These are phyloP conservation scores for Hyphopichia wangnamkhiaoensis DNA, from an alignment of 1,139 yeast species.

Conservation along the genomic window DNA sequence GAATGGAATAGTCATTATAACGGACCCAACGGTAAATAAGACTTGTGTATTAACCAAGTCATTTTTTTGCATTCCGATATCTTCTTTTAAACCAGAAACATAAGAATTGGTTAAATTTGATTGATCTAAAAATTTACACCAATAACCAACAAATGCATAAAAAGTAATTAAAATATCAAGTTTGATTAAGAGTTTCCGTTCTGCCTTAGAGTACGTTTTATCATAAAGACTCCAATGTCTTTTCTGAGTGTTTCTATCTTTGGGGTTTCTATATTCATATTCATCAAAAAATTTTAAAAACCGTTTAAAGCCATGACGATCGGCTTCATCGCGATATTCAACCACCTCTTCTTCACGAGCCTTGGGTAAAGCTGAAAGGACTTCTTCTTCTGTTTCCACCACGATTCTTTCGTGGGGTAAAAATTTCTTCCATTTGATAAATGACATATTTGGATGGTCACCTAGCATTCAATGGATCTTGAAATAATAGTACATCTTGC, in stretches of 20 bases:
- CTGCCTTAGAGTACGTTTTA: background rate
- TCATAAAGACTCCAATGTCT: background rate
- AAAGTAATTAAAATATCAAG: background rate
- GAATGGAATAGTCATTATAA: slow-evolving; percentile 56
- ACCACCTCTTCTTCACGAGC: background rate
- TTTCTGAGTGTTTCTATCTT: background rate
- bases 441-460: too few species aligned
- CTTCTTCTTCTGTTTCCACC: background rate
- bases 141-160: background rate
- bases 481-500: too few species aligned
- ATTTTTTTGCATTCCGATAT: slow-evolving; percentile 61
- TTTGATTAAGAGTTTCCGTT: background rate
- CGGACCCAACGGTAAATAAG: slow-evolving; percentile 57
- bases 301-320: background rate
- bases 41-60: slow-evolving; percentile 64
- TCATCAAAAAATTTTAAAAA: background rate
- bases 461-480: too few species aligned
- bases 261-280: background rate
- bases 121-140: slow-evolving; percentile 14
- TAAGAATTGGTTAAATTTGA: slow-evolving; percentile 21
- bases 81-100: slow-evolving; percentile 42
- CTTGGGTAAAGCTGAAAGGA: background rate
- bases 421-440: background rate
- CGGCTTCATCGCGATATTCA: background rate
- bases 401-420: background rate